Percentiles rank a stretch among this genome's conserved stretches.
These are phyloP conservation scores for Phytophthora cajani DNA, from an alignment of 352 stramenopile genomes.

Conservation along the genomic window DNA sequence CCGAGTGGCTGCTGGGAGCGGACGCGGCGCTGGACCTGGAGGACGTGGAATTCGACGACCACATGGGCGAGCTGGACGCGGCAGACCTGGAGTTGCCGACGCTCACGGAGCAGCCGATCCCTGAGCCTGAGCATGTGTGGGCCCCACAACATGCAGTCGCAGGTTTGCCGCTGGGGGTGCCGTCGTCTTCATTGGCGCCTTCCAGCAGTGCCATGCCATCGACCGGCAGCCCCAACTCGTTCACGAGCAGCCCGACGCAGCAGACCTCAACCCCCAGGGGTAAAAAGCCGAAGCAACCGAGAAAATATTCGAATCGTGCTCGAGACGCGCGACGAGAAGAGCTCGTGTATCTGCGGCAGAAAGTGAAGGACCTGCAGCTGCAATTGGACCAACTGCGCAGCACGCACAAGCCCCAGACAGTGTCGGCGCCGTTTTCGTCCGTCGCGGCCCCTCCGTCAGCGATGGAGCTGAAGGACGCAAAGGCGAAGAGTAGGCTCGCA, in stretches of 20 bases:
- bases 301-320: slow-evolving; percentile 46
- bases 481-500: slow-evolving; percentile 12
- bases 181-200: not conserved
- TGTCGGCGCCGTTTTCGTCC: slow-evolving; percentile 37
- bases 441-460: slow-evolving; percentile 27
- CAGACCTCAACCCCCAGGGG: slow-evolving; percentile 14
- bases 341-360: slow-evolving; percentile 46
- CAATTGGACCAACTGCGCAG: slow-evolving; percentile 35
- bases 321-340: slow-evolving; percentile 40
- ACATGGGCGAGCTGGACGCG: slow-evolving; percentile 9
- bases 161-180: too few relatives aligned
- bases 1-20: slow-evolving; percentile 35
- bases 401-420: slow-evolving; percentile 33
- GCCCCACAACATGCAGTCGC: not conserved
- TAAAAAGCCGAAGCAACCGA: slow-evolving; percentile 26
- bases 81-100: slow-evolving; percentile 29
- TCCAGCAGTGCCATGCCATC: not conserved
- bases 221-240: slow-evolving; percentile 14
- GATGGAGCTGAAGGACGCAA: slow-evolving; percentile 22
- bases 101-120: slow-evolving; percentile 31
- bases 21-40: slow-evolving; percentile 25
- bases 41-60: slow-evolving; percentile 9
- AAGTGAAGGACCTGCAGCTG: slow-evolving; percentile 45
- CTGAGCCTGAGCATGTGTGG: not conserved
- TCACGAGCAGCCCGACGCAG: slow-evolving; percentile 10